Evolutionary conservation across 441 rosid genomes (phyloP), one percentile per base, ranked within the genome.

Genomic region (Lagerstroemia fauriei): DNA sequence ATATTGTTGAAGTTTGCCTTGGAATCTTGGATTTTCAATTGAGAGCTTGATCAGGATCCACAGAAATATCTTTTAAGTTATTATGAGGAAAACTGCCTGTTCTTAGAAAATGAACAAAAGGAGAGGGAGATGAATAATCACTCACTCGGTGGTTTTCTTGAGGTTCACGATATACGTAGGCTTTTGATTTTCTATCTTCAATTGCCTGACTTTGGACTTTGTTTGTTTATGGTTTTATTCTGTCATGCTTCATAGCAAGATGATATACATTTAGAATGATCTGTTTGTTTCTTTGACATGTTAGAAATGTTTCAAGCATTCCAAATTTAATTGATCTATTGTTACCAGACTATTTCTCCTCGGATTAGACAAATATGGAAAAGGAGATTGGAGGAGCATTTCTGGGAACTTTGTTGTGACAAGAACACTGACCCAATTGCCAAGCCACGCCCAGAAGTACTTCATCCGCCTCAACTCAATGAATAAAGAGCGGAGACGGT

Each of bases 371-470:
- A 95, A 94, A 84, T 97, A 94, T 29, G 99, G 99, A 78, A 97
- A 95, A 89, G 99, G 99, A 29, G 99, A 97, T 78, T 97, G 99
- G 98, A 93, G 99, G 82, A 97, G 98, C 84, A 97, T 97, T 83
- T 97, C 99, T 18, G 91, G 99, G 41, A 93, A 95, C 87, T 97
- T 89, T 89, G 99, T 97, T 59, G 97, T 94, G 79, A 92, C 99
- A 72, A 95, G 98, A 88, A 97, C 99, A 11, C 98, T 97, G 9
- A 95, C 98, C 7, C 99, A 96, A 87, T 98, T 97, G 14, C 98
- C 99, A 11, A 96, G 99, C 87, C 99, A 95, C 27, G 98, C 99
- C 12, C 99, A 97, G 76, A 97, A 97, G 86, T 94, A 94, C 85
- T 95, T 95, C 88, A 93, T 92, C 72, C 94, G 99, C 78, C 85